A percentile compares a stretch with the other conserved stretches of the same genome.
Conservation (phyloP, 345 rosid genomes). For the Camelina laxa region DNA sequence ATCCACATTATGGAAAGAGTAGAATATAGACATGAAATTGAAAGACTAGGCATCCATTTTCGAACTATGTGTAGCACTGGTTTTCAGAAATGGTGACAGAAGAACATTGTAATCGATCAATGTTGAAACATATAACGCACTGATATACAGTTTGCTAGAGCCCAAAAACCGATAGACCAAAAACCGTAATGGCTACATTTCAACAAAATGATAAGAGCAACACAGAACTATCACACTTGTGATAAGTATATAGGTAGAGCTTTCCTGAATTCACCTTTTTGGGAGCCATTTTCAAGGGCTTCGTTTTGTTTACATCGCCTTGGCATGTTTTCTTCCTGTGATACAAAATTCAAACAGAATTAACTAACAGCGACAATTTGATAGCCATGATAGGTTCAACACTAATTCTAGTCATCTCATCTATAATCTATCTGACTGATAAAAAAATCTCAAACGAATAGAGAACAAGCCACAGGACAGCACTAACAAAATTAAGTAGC, state of each 20-base stretch:
- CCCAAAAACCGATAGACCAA: neutral
- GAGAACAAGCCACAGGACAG: neutral
- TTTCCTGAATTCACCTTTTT: conserved; percentile 51
- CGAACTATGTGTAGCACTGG: neutral
- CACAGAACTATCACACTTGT: conserved; percentile 18
- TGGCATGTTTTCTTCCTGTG: conserved; percentile 33
- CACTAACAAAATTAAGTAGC: conserved; percentile 1
- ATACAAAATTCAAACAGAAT: conserved; percentile 22
- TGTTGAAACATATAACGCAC: conserved; percentile 15
- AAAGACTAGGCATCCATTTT: neutral
- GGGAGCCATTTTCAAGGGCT: conserved; percentile 32
- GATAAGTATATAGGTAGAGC: conserved; percentile 15
- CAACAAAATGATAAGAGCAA: conserved; percentile 9
- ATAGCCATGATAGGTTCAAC: neutral
- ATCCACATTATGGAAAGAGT: neutral
- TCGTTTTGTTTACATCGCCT: conserved; percentile 22
- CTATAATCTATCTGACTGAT: neutral
- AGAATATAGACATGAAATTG: neutral
- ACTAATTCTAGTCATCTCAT: conserved; percentile 6
- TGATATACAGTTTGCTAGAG: conserved; percentile 8
- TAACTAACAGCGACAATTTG: neutral
- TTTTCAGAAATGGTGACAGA: neutral
- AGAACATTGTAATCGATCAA: neutral
- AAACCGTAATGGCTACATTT: neutral
- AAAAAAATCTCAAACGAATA: neutral